Evolutionary conservation across 495 filamentous ascomycete genomes (phyloP).

Genomic region (Podospora pseudocomata): DNA sequence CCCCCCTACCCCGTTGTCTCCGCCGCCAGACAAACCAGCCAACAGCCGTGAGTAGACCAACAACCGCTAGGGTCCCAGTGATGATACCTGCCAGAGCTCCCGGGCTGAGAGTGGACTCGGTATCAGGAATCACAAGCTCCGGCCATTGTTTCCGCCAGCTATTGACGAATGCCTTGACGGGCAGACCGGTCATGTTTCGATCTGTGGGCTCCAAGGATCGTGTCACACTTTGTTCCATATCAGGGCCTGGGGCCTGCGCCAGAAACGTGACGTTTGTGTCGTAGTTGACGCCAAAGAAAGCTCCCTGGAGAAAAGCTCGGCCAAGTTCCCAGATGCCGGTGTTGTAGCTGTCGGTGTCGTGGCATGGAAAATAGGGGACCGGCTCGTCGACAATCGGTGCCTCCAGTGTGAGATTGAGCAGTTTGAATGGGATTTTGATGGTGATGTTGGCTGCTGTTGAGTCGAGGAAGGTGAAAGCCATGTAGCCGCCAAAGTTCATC

Average conservation of each 20-base stretch:
- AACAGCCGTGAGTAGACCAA: background rate
- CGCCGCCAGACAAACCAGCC: conserved; percentile 10
- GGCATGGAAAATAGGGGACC: conserved; percentile 18
- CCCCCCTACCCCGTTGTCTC: background rate
- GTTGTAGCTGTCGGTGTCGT: background rate
- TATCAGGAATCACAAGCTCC: background rate
- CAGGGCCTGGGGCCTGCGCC: conserved; percentile 21
- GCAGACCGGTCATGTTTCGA: background rate
- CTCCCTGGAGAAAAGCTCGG: conserved; percentile 20
- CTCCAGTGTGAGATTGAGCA: conserved; percentile 47
- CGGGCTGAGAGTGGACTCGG: background rate
- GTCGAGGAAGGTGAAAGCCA: conserved; percentile 36
- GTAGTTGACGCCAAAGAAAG: conserved; percentile 17
- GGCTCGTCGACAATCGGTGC: conserved; percentile 5
- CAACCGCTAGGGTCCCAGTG: conserved; percentile 5
- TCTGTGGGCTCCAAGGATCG: background rate
- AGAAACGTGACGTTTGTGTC: conserved; percentile 15
- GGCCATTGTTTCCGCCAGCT: conserved; percentile 2
- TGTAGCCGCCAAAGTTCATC: conserved; percentile 34
- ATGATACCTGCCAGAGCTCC: conserved; percentile 13
- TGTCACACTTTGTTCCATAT: conserved; percentile 9
- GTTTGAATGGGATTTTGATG: conserved; percentile 48
- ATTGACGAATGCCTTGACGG: background rate
- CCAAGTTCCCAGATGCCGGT: conserved; percentile 12
- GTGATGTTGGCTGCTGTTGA: conserved; percentile 32